Evolutionary conservation across 2,329 filamentous ascomycete genomes (phyloP).

Genomic region (Onygenales sp.): DNA sequence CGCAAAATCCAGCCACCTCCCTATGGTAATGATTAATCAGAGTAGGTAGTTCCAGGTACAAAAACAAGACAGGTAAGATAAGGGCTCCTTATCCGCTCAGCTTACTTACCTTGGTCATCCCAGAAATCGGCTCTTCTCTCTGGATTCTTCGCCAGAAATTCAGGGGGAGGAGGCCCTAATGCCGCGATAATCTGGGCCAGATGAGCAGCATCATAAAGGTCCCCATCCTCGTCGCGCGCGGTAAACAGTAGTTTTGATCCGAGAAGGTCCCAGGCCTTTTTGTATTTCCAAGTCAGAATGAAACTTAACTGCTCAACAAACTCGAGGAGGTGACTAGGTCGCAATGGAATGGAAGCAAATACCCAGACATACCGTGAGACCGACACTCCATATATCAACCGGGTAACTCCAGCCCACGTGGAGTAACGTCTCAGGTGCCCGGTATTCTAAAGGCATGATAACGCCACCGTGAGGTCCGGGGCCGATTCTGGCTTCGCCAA

Average conservation of each 20-base stretch:
- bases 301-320: too few relatives aligned
- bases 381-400: constrained; percentile 26
- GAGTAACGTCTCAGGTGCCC: constrained; percentile 23
- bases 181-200: constrained; percentile 37
- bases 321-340: too few relatives aligned
- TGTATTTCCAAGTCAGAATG: too few relatives aligned
- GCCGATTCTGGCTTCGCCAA: constrained; percentile 22
- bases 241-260: constrained; percentile 34
- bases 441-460: constrained; percentile 21
- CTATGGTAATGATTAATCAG: constrained; percentile 8
- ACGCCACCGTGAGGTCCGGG: constrained; percentile 15
- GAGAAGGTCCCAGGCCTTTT: constrained; percentile 39
- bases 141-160: constrained; percentile 19
- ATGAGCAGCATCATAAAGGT: constrained; percentile 32
- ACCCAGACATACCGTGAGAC: constrained; percentile 18
- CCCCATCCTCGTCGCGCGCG: constrained; percentile 24
- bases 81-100: neutral
- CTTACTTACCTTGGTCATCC: constrained; percentile 21
- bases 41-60: neutral
- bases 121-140: constrained; percentile 28
- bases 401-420: constrained; percentile 22
- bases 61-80: neutral
- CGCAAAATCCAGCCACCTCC: constrained; percentile 19
- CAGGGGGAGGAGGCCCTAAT: constrained; percentile 31
- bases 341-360: too few relatives aligned